A percentile compares a stretch with the other conserved stretches of the same genome.
These are phyloP conservation scores for Diddensiella transvaalensis DNA, from an alignment of 805 yeast species.

Conservation along the genomic window DNA sequence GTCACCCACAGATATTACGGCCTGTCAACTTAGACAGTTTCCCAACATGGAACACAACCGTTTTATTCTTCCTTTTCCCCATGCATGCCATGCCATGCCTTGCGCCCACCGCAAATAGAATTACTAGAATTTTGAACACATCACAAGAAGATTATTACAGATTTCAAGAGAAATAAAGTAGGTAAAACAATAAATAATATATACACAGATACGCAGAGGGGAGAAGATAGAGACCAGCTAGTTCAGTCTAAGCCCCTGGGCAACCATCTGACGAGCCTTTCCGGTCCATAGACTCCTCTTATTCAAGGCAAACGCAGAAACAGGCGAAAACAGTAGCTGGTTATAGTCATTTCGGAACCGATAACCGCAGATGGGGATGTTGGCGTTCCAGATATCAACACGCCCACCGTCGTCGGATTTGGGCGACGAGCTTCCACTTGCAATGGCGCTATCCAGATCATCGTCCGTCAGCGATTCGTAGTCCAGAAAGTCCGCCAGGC, in stretches of 20 bases:
- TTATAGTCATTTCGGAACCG: conserved; percentile 16
- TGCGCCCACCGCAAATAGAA: no score
- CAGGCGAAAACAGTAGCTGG: conserved; percentile 24
- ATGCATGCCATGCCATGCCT: no score
- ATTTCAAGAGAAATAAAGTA: no score
- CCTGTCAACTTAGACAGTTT: no score
- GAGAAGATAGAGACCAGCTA: no score
- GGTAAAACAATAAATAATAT: no score
- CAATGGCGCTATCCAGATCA: not conserved
- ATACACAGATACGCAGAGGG: no score
- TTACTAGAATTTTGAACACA: no score
- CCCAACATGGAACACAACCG: no score
- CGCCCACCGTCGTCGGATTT: not conserved
- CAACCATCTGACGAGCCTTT: conserved; percentile 31
- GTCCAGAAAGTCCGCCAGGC: conserved; percentile 25
- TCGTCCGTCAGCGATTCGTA: conserved; percentile 21
- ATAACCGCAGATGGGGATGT: conserved; percentile 25
- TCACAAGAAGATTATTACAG: no score
- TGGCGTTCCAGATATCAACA: conserved; percentile 4
- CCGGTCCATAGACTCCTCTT: conserved; percentile 31
- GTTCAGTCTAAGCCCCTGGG: not conserved
- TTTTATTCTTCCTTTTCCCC: no score
- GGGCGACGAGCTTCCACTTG: not conserved
- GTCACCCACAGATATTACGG: no score
- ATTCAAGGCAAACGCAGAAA: conserved; percentile 27